phyloP scores from a whole-genome alignment of 345 rosid species.

The Toxicodendron radicans region DNA sequence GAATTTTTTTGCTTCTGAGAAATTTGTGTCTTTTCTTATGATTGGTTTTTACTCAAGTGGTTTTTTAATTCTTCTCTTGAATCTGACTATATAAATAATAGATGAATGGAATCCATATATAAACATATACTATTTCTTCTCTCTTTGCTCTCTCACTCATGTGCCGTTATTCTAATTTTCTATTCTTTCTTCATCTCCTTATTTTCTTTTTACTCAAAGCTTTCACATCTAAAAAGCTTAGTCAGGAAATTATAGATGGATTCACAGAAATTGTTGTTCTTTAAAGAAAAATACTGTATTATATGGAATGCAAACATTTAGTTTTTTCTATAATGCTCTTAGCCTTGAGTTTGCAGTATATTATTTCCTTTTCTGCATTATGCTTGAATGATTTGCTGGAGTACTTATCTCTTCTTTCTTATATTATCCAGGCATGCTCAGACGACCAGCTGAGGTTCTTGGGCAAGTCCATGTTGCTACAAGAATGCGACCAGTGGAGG shows the following conservation, averaged over 20 bases:
- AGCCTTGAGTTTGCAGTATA: slow-evolving; percentile 13
- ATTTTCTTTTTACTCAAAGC: neutral
- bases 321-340: neutral
- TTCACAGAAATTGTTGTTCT: neutral
- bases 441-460: slow-evolving; percentile 98
- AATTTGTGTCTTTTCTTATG: neutral
- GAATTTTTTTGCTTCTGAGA: neutral
- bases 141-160: neutral
- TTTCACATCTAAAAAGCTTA: neutral
- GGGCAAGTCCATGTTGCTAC: slow-evolving; percentile 97
- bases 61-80: neutral
- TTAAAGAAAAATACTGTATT: too few species aligned
- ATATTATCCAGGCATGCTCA: slow-evolving; percentile 57
- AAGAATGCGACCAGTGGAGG: slow-evolving; percentile 83
- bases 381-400: slow-evolving; percentile 16
- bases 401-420: slow-evolving; percentile 15
- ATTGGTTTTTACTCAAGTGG: neutral
- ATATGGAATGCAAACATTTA: neutral
- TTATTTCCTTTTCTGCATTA: slow-evolving; percentile 8
- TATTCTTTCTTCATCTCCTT: neutral
- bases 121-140: neutral
- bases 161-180: neutral
- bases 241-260: neutral
- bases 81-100: neutral
- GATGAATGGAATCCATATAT: neutral